phyloP scores from a whole-genome alignment of 2,329 filamentous ascomycete species.

The Clarireedia homoeocarpa region DNA sequence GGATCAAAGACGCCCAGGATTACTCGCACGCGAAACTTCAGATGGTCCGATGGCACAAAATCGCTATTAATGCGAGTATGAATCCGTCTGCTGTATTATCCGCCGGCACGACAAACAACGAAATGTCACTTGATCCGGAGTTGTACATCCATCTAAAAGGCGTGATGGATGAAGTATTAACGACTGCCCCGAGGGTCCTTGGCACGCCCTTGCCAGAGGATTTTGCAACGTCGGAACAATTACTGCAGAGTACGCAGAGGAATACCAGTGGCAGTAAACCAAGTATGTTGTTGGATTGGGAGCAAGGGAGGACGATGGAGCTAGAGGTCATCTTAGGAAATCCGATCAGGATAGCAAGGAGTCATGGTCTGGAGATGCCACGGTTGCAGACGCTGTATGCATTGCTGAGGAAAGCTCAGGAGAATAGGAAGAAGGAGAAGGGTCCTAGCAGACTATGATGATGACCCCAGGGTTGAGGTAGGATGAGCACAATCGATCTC shows the following conservation, averaged over 20 bases:
- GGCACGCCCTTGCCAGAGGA: slow-evolving; percentile 51
- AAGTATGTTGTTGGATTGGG: slow-evolving; percentile 47
- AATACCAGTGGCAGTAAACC: slow-evolving; percentile 53
- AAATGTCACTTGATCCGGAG: slow-evolving; percentile 58
- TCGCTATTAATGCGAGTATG: slow-evolving; percentile 69
- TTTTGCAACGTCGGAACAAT: slow-evolving; percentile 55
- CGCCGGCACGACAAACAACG: slow-evolving; percentile 55
- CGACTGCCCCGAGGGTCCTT: slow-evolving; percentile 54
- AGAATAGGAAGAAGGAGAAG: slow-evolving; percentile 24
- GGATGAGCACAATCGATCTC: too few relatives aligned
- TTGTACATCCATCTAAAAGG: slow-evolving; percentile 52
- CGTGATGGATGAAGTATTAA: slow-evolving; percentile 63
- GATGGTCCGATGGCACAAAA: slow-evolving; percentile 67
- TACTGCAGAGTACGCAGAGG: slow-evolving; percentile 53
- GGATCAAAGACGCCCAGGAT: slow-evolving; percentile 56
- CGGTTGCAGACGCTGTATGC: slow-evolving; percentile 47
- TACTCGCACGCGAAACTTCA: slow-evolving; percentile 61
- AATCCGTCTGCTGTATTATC: slow-evolving; percentile 64
- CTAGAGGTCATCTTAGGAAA: slow-evolving; percentile 50
- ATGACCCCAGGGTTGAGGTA: background rate
- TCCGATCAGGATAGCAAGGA: slow-evolving; percentile 43
- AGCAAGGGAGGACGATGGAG: slow-evolving; percentile 44
- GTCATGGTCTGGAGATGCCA: slow-evolving; percentile 44
- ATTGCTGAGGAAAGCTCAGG: slow-evolving; percentile 44
- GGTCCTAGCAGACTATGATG: slow-evolving; percentile 16